A percentile compares a stretch with the other conserved stretches of the same genome.
These are phyloP conservation scores for Datisca glomerata DNA, from an alignment of 306 rosid genomes.

Conservation along the genomic window DNA sequence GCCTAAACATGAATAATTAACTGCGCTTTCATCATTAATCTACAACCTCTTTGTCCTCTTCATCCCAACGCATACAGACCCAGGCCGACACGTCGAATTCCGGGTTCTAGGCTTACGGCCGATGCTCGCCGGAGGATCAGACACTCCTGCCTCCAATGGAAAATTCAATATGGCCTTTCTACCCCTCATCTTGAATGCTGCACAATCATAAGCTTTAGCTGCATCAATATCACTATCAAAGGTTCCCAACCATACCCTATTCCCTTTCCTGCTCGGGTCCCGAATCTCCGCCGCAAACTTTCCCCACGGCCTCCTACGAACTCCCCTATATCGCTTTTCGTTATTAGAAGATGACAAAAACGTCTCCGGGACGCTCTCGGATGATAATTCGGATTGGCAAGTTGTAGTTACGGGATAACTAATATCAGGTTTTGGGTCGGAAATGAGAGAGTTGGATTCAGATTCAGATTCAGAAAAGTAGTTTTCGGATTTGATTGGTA, in stretches of 20 bases:
- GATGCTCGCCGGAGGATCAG: too few species aligned
- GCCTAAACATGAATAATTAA: too few species aligned
- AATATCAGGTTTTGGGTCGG: not conserved
- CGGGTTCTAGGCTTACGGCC: too few species aligned
- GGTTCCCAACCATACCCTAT: constrained; percentile 51
- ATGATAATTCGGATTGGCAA: not conserved
- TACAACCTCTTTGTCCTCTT: too few species aligned
- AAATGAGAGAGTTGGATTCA: too few species aligned
- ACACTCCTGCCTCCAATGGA: constrained; percentile 34
- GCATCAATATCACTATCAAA: constrained; percentile 41
- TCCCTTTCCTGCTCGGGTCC: constrained; percentile 32
- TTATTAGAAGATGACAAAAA: not conserved
- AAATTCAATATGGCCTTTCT: constrained; percentile 43
- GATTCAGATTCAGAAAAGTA: not conserved
- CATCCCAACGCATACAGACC: too few species aligned
- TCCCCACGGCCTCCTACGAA: constrained; percentile 43
- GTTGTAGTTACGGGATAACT: not conserved
- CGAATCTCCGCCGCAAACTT: constrained; percentile 45
- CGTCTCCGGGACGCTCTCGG: not conserved
- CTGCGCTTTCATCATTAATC: too few species aligned
- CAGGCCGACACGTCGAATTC: too few species aligned
- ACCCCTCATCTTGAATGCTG: constrained; percentile 40
- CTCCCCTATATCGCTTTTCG: constrained; percentile 32
- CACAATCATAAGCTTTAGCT: constrained; percentile 39
- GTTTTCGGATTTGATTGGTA: not conserved